phyloP scores from a whole-genome alignment of 176 grass and related monocot genomes.

The Rhynchospora pubera region DNA sequence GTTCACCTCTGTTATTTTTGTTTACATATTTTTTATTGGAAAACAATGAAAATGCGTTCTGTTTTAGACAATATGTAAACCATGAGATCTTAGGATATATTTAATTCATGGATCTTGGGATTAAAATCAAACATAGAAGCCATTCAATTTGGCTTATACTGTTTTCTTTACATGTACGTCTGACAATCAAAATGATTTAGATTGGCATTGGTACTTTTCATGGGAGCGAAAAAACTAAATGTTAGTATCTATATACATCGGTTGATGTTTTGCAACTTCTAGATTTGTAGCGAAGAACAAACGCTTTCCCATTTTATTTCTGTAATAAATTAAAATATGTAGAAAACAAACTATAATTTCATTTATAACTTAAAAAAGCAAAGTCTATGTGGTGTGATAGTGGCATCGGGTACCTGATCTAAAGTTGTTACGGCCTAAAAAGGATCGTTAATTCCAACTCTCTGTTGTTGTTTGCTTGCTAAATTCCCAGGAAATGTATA shows the following conservation, averaged over 20 bases:
- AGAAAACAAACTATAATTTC: neutral
- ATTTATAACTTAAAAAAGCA: neutral
- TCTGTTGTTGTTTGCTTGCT: neutral
- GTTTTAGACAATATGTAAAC: no score
- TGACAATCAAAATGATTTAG: no score
- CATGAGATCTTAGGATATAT: neutral
- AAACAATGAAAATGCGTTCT: no score
- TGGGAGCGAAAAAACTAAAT: no score
- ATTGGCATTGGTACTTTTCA: no score
- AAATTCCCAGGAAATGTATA: neutral
- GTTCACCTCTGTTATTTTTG: no score
- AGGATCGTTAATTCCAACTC: neutral
- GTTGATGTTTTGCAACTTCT: neutral
- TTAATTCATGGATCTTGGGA: neutral
- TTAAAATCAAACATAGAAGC: neutral
- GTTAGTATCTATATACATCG: neutral
- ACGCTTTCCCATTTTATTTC: neutral
- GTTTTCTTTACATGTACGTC: neutral
- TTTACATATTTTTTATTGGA: no score
- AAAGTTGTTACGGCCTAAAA: neutral
- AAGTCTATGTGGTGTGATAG: neutral
- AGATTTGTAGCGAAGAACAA: neutral
- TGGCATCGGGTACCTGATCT: neutral
- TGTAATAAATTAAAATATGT: neutral
- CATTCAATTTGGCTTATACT: neutral